Evolutionary conservation across 2,329 filamentous ascomycete species (phyloP), one percentile per base, ranked within the genome.

Genomic region (Ploettnerulaceae sp.): DNA sequence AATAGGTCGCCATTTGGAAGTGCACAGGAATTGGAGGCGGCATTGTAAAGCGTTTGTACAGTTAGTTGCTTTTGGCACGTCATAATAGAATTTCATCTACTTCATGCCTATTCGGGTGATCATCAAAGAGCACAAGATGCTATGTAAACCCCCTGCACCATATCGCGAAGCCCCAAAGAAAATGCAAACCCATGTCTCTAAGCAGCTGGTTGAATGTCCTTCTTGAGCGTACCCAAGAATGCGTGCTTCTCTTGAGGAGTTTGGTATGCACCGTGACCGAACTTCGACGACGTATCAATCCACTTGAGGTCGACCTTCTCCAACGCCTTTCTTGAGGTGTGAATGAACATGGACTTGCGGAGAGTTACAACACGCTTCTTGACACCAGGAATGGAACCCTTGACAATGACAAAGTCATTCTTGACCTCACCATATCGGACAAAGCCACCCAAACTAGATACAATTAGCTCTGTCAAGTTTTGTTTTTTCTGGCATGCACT

Each of bases 231-330:
- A 77, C 93, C 93, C 75, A 95, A 73, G 81, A 89, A 93, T 71
- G 89, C 83, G 77, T 86, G 88, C 89, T 98, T 98, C 86, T 98
- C 93, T 69, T 87, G 86, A 61, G 85, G 78, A 58, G 93, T 98
- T 81, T 98, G 93, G 89, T 95, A 98, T 67, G 89, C 91, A 83
- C 93, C 93, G 79, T 98, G 93, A 75, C 93, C 93, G 74, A 98
- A 98, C 82, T 98, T 95, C 77, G 90, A 96, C 56, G 90, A 96
- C 66, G 93, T 98, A 69, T 98, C 93, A 86, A 98, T 98, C 93
- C 93, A 98, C 79, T 98, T 98, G 79, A 98, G 87, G 69, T 91
- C 88, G 72, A 97, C 87, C 88, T 98, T 97, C 86, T 98, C 93
- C 68, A 95, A 81, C 47, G 93, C 88, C 72, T 85, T 89, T 71